Percentiles rank a stretch among this genome's conserved stretches.
Conservation (phyloP, 2,329 filamentous ascomycete species). For the Hyphodiscus sp. region DNA sequence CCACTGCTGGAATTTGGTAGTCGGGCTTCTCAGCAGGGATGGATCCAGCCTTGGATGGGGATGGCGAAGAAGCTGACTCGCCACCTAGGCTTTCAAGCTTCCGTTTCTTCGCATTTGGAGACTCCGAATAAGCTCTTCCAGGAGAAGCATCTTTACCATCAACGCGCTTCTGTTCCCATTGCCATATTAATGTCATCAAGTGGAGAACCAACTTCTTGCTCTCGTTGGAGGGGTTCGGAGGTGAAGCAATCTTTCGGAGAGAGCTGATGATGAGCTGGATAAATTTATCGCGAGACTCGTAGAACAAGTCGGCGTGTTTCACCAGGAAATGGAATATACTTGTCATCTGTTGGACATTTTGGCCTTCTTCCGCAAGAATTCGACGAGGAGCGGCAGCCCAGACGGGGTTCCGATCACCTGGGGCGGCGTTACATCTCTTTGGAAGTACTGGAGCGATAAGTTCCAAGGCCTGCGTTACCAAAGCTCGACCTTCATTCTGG, state of each 20-base stretch:
- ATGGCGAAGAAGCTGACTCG: constrained; percentile 47
- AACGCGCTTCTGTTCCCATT: constrained; percentile 83
- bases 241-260: constrained; percentile 77
- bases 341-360: constrained; percentile 91
- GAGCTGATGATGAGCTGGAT: constrained; percentile 82
- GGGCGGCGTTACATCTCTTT: constrained; percentile 65
- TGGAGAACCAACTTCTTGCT: constrained; percentile 87
- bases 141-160: constrained; percentile 45
- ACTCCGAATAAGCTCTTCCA: constrained; percentile 49
- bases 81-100: constrained; percentile 54
- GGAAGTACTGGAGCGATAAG: constrained; percentile 91
- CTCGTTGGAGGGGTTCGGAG: constrained; percentile 80
- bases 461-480: constrained; percentile 92
- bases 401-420: constrained; percentile 66
- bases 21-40: constrained; percentile 49
- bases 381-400: constrained; percentile 90
- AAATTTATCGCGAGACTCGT: constrained; percentile 89
- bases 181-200: constrained; percentile 84
- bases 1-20: constrained; percentile 59
- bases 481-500: constrained; percentile 84
- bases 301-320: constrained; percentile 86
- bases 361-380: constrained; percentile 87
- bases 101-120: constrained; percentile 68
- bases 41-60: constrained; percentile 40
- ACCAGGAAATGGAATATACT: constrained; percentile 97